These are phyloP conservation scores for Aspergillus sp. DNA, from an alignment of 2,329 filamentous ascomycete species.

Conservation along the genomic window DNA sequence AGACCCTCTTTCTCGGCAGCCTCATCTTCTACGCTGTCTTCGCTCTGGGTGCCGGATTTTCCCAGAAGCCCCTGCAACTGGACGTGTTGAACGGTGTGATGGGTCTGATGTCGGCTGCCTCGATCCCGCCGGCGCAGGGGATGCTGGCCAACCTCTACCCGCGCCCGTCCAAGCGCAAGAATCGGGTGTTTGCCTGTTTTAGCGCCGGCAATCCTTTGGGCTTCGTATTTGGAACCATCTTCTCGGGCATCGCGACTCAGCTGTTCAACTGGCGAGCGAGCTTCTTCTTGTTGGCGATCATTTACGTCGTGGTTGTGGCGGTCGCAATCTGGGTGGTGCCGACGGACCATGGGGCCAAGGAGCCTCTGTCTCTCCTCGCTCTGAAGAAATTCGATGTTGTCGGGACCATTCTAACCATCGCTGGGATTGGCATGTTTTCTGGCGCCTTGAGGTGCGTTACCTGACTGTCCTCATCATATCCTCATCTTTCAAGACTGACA, in stretches of 20 bases:
- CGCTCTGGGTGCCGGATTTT: conserved; percentile 61
- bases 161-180: conserved; percentile 63
- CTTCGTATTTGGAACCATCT: conserved; percentile 60
- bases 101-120: conserved; percentile 65
- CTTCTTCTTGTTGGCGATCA: conserved; percentile 63
- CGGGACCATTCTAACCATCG: conserved; percentile 61
- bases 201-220: conserved; percentile 60
- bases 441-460: conserved; percentile 52
- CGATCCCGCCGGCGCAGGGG: conserved; percentile 65
- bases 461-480: background rate
- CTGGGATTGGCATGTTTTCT: conserved; percentile 67
- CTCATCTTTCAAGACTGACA: background rate
- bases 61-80: conserved; percentile 59
- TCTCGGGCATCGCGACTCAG: conserved; percentile 63
- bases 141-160: conserved; percentile 65
- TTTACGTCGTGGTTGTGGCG: conserved; percentile 62
- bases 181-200: conserved; percentile 65
- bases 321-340: conserved; percentile 65
- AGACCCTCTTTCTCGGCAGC: conserved; percentile 60
- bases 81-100: conserved; percentile 65
- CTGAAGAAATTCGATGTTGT: conserved; percentile 56
- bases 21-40: conserved; percentile 62
- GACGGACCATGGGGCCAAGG: conserved; percentile 45
- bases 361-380: background rate
- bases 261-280: conserved; percentile 65